Percentiles rank a stretch among this genome's conserved stretches.
These are phyloP conservation scores for Inga oerstediana DNA, from an alignment of 306 rosid species.

Conservation along the genomic window DNA sequence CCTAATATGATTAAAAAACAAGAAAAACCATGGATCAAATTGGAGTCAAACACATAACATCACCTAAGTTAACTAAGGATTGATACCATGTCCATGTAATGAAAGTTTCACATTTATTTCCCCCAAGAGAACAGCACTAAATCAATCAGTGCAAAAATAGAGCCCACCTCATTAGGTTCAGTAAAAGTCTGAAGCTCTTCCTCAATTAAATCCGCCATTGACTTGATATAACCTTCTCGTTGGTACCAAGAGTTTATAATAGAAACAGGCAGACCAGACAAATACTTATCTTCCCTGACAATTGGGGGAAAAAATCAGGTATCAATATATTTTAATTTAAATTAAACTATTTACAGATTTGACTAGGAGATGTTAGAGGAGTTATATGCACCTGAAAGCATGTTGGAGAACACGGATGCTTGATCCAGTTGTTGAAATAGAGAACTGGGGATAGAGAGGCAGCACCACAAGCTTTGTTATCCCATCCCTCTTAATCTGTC, in stretches of 20 bases:
- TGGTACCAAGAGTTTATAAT: constrained; percentile 93
- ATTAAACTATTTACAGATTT: constrained; percentile 23
- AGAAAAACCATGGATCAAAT: constrained; percentile 14
- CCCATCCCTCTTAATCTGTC: constrained; percentile 85
- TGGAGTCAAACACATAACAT: constrained; percentile 20
- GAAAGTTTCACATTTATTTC: background rate
- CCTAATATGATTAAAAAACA: constrained; percentile 48
- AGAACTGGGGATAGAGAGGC: constrained; percentile 96
- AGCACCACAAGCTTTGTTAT: constrained; percentile 96
- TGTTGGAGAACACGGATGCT: constrained; percentile 83
- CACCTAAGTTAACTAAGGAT: background rate
- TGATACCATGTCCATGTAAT: background rate
- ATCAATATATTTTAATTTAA: background rate
- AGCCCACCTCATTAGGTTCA: constrained; percentile 72
- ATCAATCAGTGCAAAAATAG: constrained; percentile 30
- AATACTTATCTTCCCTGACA: constrained; percentile 79
- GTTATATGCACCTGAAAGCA: constrained; percentile 63
- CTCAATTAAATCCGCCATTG: constrained; percentile 93
- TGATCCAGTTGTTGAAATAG: constrained; percentile 99
- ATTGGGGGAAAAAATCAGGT: constrained; percentile 32
- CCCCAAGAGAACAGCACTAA: constrained; percentile 17
- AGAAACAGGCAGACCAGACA: constrained; percentile 86
- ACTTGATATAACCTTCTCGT: constrained; percentile 84
- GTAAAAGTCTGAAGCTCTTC: constrained; percentile 69
- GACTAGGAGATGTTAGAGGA: constrained; percentile 21